Conservation (phyloP, 768 basidiomycete genomes). For the Suillus discolor region DNA sequence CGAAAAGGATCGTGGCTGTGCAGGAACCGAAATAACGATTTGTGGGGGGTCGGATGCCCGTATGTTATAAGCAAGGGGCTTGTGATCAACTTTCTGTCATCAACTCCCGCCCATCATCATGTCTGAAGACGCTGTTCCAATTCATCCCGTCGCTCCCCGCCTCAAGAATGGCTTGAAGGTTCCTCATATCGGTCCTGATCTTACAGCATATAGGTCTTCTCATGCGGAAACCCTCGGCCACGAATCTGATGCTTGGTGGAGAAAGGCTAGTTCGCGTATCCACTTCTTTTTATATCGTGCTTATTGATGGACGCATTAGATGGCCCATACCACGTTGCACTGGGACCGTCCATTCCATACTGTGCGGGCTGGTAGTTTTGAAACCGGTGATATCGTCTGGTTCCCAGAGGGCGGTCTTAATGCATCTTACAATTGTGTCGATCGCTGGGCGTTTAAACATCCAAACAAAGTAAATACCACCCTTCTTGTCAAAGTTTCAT, state of each 20-base stretch:
- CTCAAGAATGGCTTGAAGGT: slow-evolving; percentile 61
- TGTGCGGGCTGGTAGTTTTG: slow-evolving; percentile 81
- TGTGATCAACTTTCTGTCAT: background rate
- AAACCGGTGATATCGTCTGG: slow-evolving; percentile 88
- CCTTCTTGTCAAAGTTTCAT: background rate
- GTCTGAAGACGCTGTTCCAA: slow-evolving; percentile 42
- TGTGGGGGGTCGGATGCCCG: slow-evolving; percentile 6
- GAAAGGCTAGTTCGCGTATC: slow-evolving; percentile 49
- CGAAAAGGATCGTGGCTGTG: slow-evolving; percentile 1
- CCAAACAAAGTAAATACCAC: slow-evolving; percentile 67
- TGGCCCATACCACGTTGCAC: slow-evolving; percentile 74
- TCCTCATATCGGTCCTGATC: slow-evolving; percentile 81
- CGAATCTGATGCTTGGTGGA: slow-evolving; percentile 88
- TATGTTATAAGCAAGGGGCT: slow-evolving; percentile 9
- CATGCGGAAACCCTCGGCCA: slow-evolving; percentile 77
- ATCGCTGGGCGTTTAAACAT: slow-evolving; percentile 91
- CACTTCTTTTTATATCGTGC: background rate
- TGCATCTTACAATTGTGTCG: slow-evolving; percentile 96
- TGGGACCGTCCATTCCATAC: slow-evolving; percentile 92
- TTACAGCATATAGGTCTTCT: slow-evolving; percentile 67
- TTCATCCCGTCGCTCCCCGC: slow-evolving; percentile 79
- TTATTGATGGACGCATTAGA: slow-evolving; percentile 35
- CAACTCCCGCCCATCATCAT: slow-evolving; percentile 28
- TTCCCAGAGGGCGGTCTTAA: slow-evolving; percentile 95
- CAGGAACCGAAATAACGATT: background rate